Evolutionary conservation across 805 yeast species (phyloP).

Genomic region (Candida corydali): DNA sequence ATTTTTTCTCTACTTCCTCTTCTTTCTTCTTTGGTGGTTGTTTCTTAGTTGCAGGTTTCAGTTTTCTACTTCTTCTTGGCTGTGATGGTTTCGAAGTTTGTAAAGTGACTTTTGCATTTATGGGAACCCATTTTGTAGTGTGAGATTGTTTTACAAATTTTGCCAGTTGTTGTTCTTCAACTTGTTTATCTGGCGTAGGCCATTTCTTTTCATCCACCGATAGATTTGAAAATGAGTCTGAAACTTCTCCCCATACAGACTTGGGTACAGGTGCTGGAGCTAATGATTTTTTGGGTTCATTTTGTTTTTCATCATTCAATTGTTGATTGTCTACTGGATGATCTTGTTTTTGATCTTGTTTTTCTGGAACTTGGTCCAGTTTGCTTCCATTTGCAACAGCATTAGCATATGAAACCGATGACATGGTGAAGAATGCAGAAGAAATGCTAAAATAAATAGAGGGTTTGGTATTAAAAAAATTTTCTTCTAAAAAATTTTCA

Average conservation of each 20-base stretch:
- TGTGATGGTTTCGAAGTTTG: slow-evolving; percentile 27
- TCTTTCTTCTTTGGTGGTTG: slow-evolving; percentile 10
- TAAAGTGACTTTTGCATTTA: slow-evolving; percentile 38
- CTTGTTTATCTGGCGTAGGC: slow-evolving; percentile 39
- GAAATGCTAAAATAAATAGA: too few relatives aligned
- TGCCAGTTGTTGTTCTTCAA: slow-evolving; percentile 16
- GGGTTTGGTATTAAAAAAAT: too few relatives aligned
- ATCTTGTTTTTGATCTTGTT: neutral
- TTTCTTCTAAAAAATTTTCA: neutral
- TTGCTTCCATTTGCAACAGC: slow-evolving; percentile 36
- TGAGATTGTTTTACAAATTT: slow-evolving; percentile 36
- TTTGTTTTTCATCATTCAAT: slow-evolving; percentile 7
- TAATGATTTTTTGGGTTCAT: slow-evolving; percentile 31
- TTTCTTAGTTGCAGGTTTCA: slow-evolving; percentile 15
- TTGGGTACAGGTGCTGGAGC: slow-evolving; percentile 47
- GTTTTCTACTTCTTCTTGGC: slow-evolving; percentile 25
- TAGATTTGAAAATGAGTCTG: slow-evolving; percentile 12
- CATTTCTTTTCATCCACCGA: slow-evolving; percentile 39
- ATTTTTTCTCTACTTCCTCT: slow-evolving; percentile 15
- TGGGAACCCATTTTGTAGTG: slow-evolving; percentile 44
- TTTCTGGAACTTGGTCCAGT: slow-evolving; percentile 7
- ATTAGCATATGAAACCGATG: slow-evolving; percentile 38
- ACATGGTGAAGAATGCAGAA: slow-evolving; percentile 12
- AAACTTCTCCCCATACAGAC: slow-evolving; percentile 37
- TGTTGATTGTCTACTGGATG: neutral